Evolutionary conservation across 2,329 filamentous ascomycete genomes (phyloP).

Genomic region (Bipolaris cookei): DNA sequence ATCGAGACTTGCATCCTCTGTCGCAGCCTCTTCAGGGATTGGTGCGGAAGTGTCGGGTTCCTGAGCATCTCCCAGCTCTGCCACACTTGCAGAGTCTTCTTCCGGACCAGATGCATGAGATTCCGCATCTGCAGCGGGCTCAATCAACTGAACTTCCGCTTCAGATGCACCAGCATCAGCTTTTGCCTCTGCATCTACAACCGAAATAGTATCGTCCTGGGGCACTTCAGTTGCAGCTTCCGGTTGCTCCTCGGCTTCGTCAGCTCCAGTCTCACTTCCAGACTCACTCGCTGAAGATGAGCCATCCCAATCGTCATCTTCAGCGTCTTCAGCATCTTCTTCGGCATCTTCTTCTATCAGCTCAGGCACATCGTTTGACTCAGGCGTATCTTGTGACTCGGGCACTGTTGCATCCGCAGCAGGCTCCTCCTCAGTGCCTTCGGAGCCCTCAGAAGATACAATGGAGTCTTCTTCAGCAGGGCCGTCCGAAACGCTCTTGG

Average conservation of each 20-base stretch:
- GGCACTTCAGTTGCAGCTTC: conserved; percentile 1
- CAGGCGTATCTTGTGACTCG: conserved; percentile 10
- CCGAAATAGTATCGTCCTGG: conserved; percentile 1
- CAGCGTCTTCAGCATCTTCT: background rate
- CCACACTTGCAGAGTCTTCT: background rate
- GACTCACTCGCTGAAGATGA: conserved; percentile 1
- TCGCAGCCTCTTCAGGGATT: background rate
- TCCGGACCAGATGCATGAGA: conserved; percentile 2
- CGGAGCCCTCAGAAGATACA: conserved; percentile 5
- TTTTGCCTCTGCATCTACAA: background rate
- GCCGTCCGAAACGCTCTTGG: background rate
- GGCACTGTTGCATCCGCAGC: conserved; percentile 1
- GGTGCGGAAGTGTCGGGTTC: conserved; percentile 7
- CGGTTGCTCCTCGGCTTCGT: background rate
- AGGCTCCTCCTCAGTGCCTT: conserved; percentile 8
- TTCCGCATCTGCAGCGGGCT: conserved; percentile 3
- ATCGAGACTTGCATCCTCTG: background rate
- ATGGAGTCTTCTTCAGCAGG: conserved; percentile 4
- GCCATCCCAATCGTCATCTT: background rate
- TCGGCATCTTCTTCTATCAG: background rate
- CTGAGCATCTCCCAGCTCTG: conserved; percentile 2
- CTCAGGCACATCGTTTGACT: background rate
- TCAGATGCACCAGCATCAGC: background rate
- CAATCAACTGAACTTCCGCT: background rate
- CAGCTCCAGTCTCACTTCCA: conserved; percentile 3